phyloP scores from a whole-genome alignment of 2,329 filamentous ascomycete species.

The Colletotrichum sansevieriae region DNA sequence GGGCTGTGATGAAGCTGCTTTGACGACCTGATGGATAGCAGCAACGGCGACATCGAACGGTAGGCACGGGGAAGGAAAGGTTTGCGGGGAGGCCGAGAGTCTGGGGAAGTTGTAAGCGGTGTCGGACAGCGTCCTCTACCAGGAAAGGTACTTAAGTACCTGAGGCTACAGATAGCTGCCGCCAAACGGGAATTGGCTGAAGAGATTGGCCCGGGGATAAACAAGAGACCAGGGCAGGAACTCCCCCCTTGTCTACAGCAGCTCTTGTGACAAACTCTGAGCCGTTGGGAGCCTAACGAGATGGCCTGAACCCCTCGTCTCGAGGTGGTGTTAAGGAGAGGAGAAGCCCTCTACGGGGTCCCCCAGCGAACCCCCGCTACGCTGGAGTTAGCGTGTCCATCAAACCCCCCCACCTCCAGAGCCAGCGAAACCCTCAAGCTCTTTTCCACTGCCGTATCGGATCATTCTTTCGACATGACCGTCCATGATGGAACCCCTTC shows the following conservation, averaged over 20 bases:
- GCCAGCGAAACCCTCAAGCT: too few relatives aligned
- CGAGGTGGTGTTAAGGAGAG: conserved; percentile 1
- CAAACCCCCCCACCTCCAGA: too few relatives aligned
- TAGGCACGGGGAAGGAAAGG: background rate
- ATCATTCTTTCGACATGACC: background rate
- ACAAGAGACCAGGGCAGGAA: background rate
- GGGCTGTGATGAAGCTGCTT: conserved; percentile 1
- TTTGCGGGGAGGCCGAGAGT: conserved; percentile 9
- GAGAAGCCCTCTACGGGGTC: background rate
- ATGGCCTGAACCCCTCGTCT: conserved; percentile 32
- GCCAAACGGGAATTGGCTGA: conserved; percentile 5
- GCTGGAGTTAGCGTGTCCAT: too few relatives aligned
- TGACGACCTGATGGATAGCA: background rate
- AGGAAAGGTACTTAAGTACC: too few relatives aligned
- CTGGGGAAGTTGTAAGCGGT: conserved; percentile 34
- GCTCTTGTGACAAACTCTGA: conserved; percentile 22
- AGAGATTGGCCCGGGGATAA: conserved; percentile 16
- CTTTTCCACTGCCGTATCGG: background rate
- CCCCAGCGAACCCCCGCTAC: background rate
- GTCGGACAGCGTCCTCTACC: background rate
- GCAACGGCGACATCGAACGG: background rate
- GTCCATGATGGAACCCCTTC: background rate
- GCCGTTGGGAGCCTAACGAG: background rate
- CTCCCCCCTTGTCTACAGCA: background rate
- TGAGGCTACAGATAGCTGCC: background rate